Base-by-base conservation (phyloP, 2,329 filamentous ascomycete genomes). In the Intubia oerlemansii region DNA sequence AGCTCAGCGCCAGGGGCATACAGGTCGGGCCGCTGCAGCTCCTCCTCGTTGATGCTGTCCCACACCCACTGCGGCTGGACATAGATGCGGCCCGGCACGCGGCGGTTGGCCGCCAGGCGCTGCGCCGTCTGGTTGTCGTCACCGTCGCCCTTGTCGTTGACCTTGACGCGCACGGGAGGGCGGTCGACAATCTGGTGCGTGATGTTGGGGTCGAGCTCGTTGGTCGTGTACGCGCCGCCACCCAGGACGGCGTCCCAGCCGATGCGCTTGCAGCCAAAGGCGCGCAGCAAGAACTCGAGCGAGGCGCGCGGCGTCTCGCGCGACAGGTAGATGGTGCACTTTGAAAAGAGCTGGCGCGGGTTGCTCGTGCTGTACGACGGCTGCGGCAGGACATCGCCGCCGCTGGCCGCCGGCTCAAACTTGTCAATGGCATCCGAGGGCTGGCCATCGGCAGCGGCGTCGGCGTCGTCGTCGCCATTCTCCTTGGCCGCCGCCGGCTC, bases 31-130 rank as follows among this genome's bases (percentile, higher is more conserved):
- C 77, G 66, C 48, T 93, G 72, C 32, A 98, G 57, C 50, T 85
- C 81, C 36, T 81, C 80, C 25, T 88, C 79, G 48, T 98, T 98
- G 48, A 92, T 57, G 43, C 79, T 85, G 46, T 98, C 88, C 88
- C 88, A 98, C 4, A 98, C 71, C 85, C 90, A 98, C 48, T 98
- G 88, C 13, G 88, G 88, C 55, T 98, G 88, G 32, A 98, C 56
- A 42, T 98, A 98, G 37, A 71, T 81, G 39, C 88, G 66, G 20
- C 85, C 85, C n/a, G 85, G 82, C 36, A 95, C 75, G 35, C 82
- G 70, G 37, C 69, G 69, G 43, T 79, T 76, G 34, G 50, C 50
- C 16, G 48, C 57, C 31, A 70, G 52, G 47, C 61, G 66, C 47
- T 62, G 65, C 27, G 54, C 55, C 36, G 57, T 76, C 52, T 66